Percentiles rank a stretch among this genome's conserved stretches.
phyloP scores from a whole-genome alignment of 345 rosid genomes.

The Hypericum perforatum region DNA sequence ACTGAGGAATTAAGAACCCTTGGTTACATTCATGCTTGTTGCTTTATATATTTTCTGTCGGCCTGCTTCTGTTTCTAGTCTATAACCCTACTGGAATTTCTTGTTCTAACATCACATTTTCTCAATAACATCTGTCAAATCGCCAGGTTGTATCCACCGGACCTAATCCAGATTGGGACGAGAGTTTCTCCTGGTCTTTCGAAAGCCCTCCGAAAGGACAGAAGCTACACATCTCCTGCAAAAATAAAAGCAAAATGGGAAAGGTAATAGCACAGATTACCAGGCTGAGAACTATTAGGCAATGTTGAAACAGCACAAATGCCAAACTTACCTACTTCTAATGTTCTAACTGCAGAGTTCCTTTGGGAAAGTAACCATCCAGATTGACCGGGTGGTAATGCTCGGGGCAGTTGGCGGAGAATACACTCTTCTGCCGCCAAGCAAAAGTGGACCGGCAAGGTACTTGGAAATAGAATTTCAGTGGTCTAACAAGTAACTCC shows the following conservation, averaged over 20 bases:
- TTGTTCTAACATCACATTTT: no score
- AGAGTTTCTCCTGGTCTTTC: slow-evolving; percentile 95
- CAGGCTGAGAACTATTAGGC: not conserved
- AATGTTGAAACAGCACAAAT: no score
- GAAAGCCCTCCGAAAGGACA: slow-evolving; percentile 99
- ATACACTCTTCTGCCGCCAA: slow-evolving; percentile 77
- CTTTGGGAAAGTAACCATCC: slow-evolving; percentile 94
- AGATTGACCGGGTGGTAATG: slow-evolving; percentile 93
- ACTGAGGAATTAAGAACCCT: no score
- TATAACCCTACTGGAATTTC: no score
- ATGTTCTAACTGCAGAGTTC: slow-evolving; percentile 51
- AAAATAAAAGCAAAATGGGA: slow-evolving; percentile 99
- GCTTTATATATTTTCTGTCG: no score
- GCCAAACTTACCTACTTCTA: not conserved
- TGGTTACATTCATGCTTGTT: no score
- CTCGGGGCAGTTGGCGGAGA: slow-evolving; percentile 95
- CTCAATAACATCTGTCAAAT: not conserved
- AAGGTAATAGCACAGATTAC: slow-evolving; percentile 38
- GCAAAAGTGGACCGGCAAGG: slow-evolving; percentile 89
- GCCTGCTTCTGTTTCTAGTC: no score
- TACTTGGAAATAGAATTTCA: slow-evolving; percentile 91
- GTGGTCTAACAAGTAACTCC: slow-evolving; percentile 72
- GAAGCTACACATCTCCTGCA: slow-evolving; percentile 94
- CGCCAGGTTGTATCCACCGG: slow-evolving; percentile 82
- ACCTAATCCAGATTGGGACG: slow-evolving; percentile 97